Percentiles rank a stretch among this genome's conserved stretches.
These are phyloP conservation scores for Podaxis carcinomalis DNA, from an alignment of 768 basidiomycete species.

Conservation along the genomic window DNA sequence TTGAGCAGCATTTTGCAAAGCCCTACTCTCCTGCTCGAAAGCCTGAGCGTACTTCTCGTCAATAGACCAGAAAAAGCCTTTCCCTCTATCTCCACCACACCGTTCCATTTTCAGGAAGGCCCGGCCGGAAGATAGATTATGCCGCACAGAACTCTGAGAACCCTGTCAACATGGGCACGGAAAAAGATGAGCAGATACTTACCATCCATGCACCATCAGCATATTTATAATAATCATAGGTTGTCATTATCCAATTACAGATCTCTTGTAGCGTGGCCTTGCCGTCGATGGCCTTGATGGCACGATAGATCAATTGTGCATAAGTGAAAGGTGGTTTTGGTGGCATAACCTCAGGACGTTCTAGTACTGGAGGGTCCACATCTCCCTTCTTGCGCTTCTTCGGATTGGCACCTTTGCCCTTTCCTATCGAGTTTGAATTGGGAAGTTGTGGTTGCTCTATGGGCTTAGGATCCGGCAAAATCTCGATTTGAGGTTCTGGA, in stretches of 20 bases:
- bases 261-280: constrained; percentile 92
- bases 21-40: constrained; percentile 64
- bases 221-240: constrained; percentile 87
- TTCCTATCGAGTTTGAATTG: constrained; percentile 57
- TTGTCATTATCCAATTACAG: constrained; percentile 85
- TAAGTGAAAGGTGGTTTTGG: constrained; percentile 90
- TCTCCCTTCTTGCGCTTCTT: constrained; percentile 76
- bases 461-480: constrained; percentile 34
- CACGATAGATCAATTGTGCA: constrained; percentile 86
- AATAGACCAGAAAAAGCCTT: constrained; percentile 92
- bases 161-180: constrained; percentile 10
- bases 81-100: constrained; percentile 79
- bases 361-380: constrained; percentile 35
- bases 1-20: constrained; percentile 33
- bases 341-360: constrained; percentile 73
- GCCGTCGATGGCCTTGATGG: constrained; percentile 76
- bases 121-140: constrained; percentile 89
- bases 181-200: constrained; percentile 23
- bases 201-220: constrained; percentile 94
- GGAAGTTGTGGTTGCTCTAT: constrained; percentile 45
- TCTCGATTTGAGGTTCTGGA: constrained; percentile 36
- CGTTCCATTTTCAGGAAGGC: constrained; percentile 91
- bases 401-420: constrained; percentile 41
- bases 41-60: constrained; percentile 68
- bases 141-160: constrained; percentile 82